phyloP scores from a whole-genome alignment of 2,329 filamentous ascomycete species.

The Ceratocystis destructans region DNA sequence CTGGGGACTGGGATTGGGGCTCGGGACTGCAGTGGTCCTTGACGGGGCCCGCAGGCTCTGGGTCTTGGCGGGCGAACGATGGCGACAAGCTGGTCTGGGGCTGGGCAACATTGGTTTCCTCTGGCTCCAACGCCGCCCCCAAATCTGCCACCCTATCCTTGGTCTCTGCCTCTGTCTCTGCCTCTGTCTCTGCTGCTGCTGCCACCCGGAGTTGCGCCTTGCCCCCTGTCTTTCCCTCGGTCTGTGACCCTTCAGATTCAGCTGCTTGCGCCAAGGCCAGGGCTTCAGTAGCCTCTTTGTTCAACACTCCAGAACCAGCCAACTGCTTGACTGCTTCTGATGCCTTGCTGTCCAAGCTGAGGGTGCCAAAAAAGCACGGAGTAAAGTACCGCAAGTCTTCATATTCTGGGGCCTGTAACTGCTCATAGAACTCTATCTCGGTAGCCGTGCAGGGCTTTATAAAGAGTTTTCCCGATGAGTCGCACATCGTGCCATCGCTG shows the following conservation, averaged over 20 bases:
- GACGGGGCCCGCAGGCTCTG: background rate
- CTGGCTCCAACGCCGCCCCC: background rate
- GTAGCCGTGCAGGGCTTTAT: constrained; percentile 83
- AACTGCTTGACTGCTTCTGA: background rate
- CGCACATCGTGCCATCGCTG: constrained; percentile 82
- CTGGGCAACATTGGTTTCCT: background rate
- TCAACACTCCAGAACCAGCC: background rate
- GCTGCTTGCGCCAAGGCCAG: constrained; percentile 22
- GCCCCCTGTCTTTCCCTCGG: background rate
- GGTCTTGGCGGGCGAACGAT: background rate
- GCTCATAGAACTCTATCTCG: constrained; percentile 85
- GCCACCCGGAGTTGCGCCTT: constrained; percentile 28
- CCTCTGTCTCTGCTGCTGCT: background rate
- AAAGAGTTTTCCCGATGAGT: constrained; percentile 69
- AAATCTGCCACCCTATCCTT: background rate
- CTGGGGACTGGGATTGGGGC: background rate
- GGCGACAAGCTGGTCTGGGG: background rate
- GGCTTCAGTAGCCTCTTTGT: constrained; percentile 25
- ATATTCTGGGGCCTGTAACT: constrained; percentile 49
- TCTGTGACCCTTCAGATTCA: background rate
- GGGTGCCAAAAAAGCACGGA: constrained; percentile 69
- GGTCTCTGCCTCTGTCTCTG: background rate
- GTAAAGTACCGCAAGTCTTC: constrained; percentile 57
- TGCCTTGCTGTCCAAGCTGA: constrained; percentile 46
- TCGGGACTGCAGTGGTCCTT: background rate